A percentile compares a stretch with the other conserved stretches of the same genome.
Conservation (phyloP, 257 asterid genomes). For the Lycium barbarum region DNA sequence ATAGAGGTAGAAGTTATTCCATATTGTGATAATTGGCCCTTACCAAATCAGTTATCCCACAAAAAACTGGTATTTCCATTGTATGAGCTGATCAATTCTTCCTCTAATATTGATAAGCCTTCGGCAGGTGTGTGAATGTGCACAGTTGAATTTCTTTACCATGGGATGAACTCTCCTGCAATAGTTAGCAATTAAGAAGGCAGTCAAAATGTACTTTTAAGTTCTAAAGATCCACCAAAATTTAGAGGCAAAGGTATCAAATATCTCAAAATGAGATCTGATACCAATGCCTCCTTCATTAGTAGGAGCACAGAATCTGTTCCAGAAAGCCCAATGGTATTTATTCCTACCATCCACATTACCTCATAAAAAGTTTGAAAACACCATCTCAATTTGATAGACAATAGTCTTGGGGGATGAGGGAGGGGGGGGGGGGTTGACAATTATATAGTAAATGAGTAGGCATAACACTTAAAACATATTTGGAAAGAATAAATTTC, state of each 20-base stretch:
- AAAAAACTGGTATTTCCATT: not conserved
- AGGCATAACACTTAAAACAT: not conserved
- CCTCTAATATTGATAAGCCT: no score
- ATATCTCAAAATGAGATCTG: not conserved
- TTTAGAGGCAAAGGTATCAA: not conserved
- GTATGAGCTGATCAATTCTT: not conserved
- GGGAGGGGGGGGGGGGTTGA: not conserved
- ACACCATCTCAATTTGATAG: not conserved
- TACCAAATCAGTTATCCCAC: not conserved
- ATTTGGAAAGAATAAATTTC: no score
- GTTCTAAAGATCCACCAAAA: not conserved
- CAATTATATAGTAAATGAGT: not conserved
- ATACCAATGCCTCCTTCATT: not conserved
- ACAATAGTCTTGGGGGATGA: not conserved
- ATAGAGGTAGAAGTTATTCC: not conserved
- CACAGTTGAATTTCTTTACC: not conserved
- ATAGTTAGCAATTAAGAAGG: not conserved
- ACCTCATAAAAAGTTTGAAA: not conserved
- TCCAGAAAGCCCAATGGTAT: not conserved
- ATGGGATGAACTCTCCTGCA: no score
- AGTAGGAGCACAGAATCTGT: not conserved
- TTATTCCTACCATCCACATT: not conserved
- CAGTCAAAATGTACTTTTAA: not conserved
- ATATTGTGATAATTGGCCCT: not conserved
- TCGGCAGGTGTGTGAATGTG: not conserved